Percentiles rank a stretch among this genome's conserved stretches.
phyloP scores from a whole-genome alignment of 75 land plant species.

The Pinus tabuliformis region DNA sequence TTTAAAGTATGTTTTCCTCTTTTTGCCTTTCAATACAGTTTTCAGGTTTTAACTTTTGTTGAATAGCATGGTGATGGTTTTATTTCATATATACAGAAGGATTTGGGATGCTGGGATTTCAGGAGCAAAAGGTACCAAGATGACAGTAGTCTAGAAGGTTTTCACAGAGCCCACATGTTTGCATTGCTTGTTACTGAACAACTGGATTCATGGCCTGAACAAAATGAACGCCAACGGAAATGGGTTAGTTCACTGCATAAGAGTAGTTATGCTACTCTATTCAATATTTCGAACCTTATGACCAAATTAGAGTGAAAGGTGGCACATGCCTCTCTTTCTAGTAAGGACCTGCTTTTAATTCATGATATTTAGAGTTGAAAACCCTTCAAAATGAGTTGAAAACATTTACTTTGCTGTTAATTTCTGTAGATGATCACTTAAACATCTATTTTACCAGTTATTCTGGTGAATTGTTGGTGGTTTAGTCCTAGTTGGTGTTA shows the following conservation, averaged over 20 bases:
- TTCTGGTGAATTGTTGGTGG: neutral
- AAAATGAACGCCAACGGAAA: conserved; percentile 39
- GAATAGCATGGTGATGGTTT: neutral
- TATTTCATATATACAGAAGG: conserved; percentile 15
- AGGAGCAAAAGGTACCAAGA: conserved; percentile 67
- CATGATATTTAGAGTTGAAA: neutral
- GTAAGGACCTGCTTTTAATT: neutral
- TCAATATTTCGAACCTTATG: neutral
- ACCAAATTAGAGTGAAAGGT: neutral
- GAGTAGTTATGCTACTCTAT: neutral
- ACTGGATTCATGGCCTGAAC: conserved; percentile 73
- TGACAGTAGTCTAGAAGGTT: conserved; percentile 45
- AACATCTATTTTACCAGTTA: conserved; percentile 1
- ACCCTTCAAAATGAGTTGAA: neutral
- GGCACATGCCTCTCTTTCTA: neutral
- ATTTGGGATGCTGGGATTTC: conserved; percentile 64
- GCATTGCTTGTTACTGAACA: conserved; percentile 68
- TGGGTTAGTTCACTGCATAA: conserved; percentile 48
- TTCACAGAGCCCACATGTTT: conserved; percentile 65
- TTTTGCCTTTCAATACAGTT: neutral
- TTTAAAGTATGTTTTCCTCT: neutral
- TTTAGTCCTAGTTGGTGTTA: neutral
- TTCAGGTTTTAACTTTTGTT: neutral
- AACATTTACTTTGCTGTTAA: neutral
- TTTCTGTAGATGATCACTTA: neutral